Percentiles rank a stretch among this genome's conserved stretches.
phyloP scores from a whole-genome alignment of 2,329 filamentous ascomycete species.

The Alternaria metachromatica region DNA sequence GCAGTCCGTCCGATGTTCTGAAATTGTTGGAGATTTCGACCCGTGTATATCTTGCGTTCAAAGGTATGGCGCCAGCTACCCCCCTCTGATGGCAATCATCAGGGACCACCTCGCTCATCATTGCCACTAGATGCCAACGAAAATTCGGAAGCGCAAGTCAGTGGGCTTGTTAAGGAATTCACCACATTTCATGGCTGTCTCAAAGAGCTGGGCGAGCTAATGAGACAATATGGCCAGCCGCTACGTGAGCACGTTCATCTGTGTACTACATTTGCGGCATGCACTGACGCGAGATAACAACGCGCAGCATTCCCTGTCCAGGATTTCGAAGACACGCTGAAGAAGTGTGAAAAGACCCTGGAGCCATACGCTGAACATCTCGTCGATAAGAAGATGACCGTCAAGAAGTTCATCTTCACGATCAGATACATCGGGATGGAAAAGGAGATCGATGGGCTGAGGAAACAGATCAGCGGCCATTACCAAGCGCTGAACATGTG shows the following conservation, averaged over 20 bases:
- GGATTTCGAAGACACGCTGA: slow-evolving; percentile 40
- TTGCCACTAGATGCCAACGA: slow-evolving; percentile 39
- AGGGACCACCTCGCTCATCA: slow-evolving; percentile 12
- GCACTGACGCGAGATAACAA: slow-evolving; percentile 4
- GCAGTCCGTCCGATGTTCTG: slow-evolving; percentile 39
- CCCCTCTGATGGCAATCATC: background rate
- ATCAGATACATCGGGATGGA: slow-evolving; percentile 45
- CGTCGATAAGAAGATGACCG: slow-evolving; percentile 41
- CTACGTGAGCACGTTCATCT: background rate
- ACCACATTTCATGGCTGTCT: slow-evolving; percentile 39
- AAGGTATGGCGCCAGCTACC: slow-evolving; percentile 26
- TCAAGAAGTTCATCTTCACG: slow-evolving; percentile 38
- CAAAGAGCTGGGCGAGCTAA: slow-evolving; percentile 35
- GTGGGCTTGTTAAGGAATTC: slow-evolving; percentile 39
- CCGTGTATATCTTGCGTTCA: slow-evolving; percentile 43
- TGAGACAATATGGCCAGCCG: slow-evolving; percentile 41
- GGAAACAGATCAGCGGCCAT: slow-evolving; percentile 38
- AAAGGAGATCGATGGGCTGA: slow-evolving; percentile 39
- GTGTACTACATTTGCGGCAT: background rate
- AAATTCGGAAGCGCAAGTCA: slow-evolving; percentile 43
- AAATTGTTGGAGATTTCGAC: slow-evolving; percentile 43
- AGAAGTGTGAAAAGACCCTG: slow-evolving; percentile 36
- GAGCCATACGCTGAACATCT: slow-evolving; percentile 39
- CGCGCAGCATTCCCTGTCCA: slow-evolving; percentile 36
- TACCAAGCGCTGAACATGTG: slow-evolving; percentile 43